A percentile compares a stretch with the other conserved stretches of the same genome.
phyloP scores from a whole-genome alignment of 2,329 filamentous ascomycete genomes.

The Fonsecaea nubica region DNA sequence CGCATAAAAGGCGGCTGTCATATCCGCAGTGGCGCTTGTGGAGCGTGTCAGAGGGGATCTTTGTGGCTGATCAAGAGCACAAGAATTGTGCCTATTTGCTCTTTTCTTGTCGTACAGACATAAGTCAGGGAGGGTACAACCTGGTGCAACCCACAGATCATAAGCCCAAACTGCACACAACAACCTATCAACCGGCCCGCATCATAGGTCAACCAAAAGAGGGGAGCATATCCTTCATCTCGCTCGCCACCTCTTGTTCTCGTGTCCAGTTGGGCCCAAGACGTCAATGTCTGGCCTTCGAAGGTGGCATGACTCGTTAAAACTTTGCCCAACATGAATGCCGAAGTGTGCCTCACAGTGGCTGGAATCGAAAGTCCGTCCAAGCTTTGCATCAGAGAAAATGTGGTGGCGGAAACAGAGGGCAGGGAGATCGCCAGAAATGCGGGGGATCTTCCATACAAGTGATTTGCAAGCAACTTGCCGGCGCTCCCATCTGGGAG shows the following conservation, averaged over 20 bases:
- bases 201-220: neutral
- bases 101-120: neutral
- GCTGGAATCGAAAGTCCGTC: constrained; percentile 3
- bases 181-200: neutral
- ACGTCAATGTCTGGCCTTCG: neutral
- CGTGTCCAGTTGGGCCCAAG: neutral
- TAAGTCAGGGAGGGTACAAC: neutral
- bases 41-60: neutral
- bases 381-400: neutral
- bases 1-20: constrained; percentile 9
- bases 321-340: neutral
- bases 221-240: neutral
- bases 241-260: neutral
- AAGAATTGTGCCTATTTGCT: neutral
- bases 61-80: neutral
- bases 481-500: neutral
- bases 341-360: neutral
- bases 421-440: constrained; percentile 1
- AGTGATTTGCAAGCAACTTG: neutral
- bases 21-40: constrained; percentile 16
- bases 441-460: neutral
- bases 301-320: constrained; percentile 2
- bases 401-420: neutral
- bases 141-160: too few relatives aligned
- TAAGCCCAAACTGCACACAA: neutral